Evolutionary conservation across 768 basidiomycete species (phyloP).

Genomic region (Tremella fuciformis): DNA sequence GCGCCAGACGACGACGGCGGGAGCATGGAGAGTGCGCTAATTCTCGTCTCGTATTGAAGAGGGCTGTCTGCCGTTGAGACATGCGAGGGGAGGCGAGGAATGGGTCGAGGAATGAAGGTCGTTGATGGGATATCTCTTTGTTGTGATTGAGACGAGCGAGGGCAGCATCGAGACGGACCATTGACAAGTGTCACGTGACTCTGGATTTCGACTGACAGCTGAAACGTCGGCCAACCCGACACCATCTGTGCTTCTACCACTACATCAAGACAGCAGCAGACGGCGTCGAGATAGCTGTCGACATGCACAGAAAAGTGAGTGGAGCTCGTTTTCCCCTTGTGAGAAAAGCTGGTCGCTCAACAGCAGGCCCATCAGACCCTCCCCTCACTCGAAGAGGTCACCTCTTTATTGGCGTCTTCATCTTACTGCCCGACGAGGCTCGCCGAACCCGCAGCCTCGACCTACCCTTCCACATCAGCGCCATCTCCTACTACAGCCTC

Average conservation of each 20-base stretch:
- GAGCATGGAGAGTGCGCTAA: not conserved
- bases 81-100: too few relatives aligned
- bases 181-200: not conserved
- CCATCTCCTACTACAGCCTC: not conserved
- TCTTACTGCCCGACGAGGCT: slow-evolving; percentile 38
- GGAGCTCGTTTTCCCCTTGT: not conserved
- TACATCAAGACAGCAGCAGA: slow-evolving; percentile 13
- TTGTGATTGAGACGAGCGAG: too few relatives aligned
- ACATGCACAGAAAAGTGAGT: slow-evolving; percentile 8
- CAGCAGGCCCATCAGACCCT: not conserved
- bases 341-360: not conserved
- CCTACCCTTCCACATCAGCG: slow-evolving; percentile 27
- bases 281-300: not conserved
- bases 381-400: slow-evolving; percentile 33
- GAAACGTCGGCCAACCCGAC: not conserved
- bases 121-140: too few relatives aligned
- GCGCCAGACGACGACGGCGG: slow-evolving; percentile 9
- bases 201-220: not conserved
- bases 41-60: not conserved
- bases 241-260: not conserved
- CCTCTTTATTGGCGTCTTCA: slow-evolving; percentile 26
- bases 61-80: too few relatives aligned
- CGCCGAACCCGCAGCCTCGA: slow-evolving; percentile 22
- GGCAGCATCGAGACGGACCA: too few relatives aligned
- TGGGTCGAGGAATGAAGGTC: too few relatives aligned